Percentiles rank a stretch among this genome's conserved stretches.
Evolutionary conservation across 495 filamentous ascomycete species (phyloP).

Genomic region (Penicillium argentinense): DNA sequence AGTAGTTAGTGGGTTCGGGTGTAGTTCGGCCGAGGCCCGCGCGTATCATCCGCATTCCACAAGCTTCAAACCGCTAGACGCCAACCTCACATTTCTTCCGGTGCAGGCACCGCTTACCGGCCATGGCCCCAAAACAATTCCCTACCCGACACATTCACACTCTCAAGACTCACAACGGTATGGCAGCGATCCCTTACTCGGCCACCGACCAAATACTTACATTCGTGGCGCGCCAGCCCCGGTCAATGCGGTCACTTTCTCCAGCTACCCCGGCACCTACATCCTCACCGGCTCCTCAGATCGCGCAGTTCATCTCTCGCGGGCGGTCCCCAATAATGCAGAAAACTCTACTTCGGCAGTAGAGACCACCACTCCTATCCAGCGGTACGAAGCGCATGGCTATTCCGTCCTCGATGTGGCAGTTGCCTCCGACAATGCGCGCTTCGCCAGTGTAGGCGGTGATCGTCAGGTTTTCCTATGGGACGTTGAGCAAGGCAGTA

Average conservation of each 20-base stretch:
- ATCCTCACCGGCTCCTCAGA: conserved; percentile 86
- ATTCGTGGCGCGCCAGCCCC: conserved; percentile 25
- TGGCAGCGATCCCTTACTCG: no score
- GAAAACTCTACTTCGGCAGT: conserved; percentile 30
- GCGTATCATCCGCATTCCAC: conserved; percentile 1
- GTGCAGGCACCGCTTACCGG: neutral
- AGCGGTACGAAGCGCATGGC: conserved; percentile 84
- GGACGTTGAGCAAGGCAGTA: conserved; percentile 81
- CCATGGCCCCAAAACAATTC: conserved; percentile 37
- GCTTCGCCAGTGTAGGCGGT: conserved; percentile 79
- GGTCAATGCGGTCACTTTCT: conserved; percentile 44
- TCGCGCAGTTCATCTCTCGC: conserved; percentile 80
- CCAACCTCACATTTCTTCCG: neutral
- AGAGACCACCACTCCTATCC: conserved; percentile 61
- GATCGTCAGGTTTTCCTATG: conserved; percentile 89
- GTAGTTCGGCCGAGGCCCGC: conserved; percentile 2
- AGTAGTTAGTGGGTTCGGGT: no score
- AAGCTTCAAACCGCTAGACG: neutral
- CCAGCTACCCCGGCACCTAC: conserved; percentile 40
- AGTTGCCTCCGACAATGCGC: conserved; percentile 73
- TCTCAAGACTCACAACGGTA: conserved; percentile 50
- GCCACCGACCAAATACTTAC: conserved; percentile 1
- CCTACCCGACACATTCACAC: conserved; percentile 39
- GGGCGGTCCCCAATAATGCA: conserved; percentile 50
- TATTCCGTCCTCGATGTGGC: conserved; percentile 83